Evolutionary conservation across 148 eudicot genomes (phyloP).

Genomic region (Dysphania ambrosioides): DNA sequence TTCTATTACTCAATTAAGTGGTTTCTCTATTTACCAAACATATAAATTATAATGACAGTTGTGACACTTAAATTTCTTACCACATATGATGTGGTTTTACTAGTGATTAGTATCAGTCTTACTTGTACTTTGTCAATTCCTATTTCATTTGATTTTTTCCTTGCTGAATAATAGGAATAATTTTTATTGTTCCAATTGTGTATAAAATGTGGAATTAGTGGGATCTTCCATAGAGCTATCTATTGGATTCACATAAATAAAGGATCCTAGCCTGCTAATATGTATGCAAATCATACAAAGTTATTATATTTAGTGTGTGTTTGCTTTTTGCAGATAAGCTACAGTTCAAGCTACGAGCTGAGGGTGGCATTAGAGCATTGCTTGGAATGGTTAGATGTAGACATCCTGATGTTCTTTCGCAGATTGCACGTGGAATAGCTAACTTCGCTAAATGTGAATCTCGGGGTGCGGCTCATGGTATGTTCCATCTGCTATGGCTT

Average conservation of each 20-base stretch:
- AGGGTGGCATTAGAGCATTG: slow-evolving; percentile 94
- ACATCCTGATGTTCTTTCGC: slow-evolving; percentile 95
- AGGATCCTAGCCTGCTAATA: neutral
- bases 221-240: neutral
- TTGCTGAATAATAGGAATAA: neutral
- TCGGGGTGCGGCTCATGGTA: slow-evolving; percentile 78
- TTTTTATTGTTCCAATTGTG: neutral
- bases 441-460: slow-evolving; percentile 99
- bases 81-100: neutral
- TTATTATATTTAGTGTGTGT: neutral
- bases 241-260: neutral
- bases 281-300: neutral
- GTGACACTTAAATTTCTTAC: neutral
- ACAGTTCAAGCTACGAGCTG: slow-evolving; percentile 77
- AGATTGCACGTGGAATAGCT: slow-evolving; percentile 98
- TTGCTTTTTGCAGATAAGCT: slow-evolving; percentile 65
- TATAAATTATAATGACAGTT: too few relatives aligned
- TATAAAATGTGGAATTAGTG: neutral
- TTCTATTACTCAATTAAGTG: neutral
- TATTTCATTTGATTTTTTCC: neutral
- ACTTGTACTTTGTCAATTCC: neutral
- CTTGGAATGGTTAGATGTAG: slow-evolving; percentile 94
- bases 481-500: slow-evolving; percentile 23
- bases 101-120: too few relatives aligned
- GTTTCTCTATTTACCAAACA: neutral